Evolutionary conservation across 106 monocot genomes (phyloP), one percentile per base, ranked within the genome.

Genomic region (Vanilla planifolia): DNA sequence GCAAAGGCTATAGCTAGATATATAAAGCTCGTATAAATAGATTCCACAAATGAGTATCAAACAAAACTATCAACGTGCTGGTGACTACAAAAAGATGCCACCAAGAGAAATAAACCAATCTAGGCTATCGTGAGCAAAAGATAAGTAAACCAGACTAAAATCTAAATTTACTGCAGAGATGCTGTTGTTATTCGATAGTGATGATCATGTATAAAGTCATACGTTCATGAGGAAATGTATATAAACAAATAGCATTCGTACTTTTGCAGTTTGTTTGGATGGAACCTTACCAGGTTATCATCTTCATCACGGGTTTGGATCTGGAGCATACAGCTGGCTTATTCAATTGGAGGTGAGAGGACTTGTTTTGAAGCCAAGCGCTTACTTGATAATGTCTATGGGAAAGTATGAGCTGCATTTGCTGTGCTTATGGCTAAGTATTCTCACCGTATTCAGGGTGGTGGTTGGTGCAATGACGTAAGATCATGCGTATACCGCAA

Each of bases 211-310:
- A 15, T 34, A 16, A 22, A 30, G 23, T 2, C 25, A 9, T 2
- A 13, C 25, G 2, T 40, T 27, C 20, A 26, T 11, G 9, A 34
- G 35, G 23, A 23, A 28, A n/a, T 28, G 25, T 19, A 35, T 29
- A 14, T 32, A 20, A 10, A 14, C 21, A 66, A 7, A 17, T 67
- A 44, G 2, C 13, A 14, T 62, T 62, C n/a, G 10, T 37, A 48
- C 43, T 3, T 63, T 29, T 71, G 37, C 66, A 89, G 89, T 89
- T 17, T 89, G 89, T 55, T 63, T 78, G 65, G 89, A 89, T 73
- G 89, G 89, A 48, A 80, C 71, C 51, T 40, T 72, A 39, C 89
- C 89, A 0, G 89, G 62, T 44, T 89, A 84, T 55, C 84, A 89
- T 62, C 67, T 89, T n/a, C 62, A 84, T 60, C 67, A 29, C 28